phyloP scores from a whole-genome alignment of 768 basidiomycete species.

The Naganishia vaughanmartiniae region DNA sequence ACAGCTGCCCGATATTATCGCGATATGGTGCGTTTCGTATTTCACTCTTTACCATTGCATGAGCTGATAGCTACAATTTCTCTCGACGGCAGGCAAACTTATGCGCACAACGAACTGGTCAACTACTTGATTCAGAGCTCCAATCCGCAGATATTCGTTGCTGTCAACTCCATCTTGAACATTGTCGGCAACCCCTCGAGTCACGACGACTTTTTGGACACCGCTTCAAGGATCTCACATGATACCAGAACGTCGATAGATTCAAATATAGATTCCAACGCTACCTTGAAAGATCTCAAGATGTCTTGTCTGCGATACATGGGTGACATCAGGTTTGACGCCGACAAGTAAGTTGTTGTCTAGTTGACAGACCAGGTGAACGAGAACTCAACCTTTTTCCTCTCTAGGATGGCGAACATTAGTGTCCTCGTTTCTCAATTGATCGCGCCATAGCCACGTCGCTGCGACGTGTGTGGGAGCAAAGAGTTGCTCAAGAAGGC shows the following conservation, averaged over 20 bases:
- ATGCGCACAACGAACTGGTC: conserved; percentile 18
- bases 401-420: conserved; percentile 11
- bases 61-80: background rate
- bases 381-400: background rate
- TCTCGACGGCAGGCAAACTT: conserved; percentile 22
- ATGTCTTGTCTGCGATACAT: conserved; percentile 20
- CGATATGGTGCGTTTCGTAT: conserved; percentile 6
- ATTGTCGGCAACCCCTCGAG: conserved; percentile 7
- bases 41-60: background rate
- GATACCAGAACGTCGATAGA: conserved; percentile 15
- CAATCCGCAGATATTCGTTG: conserved; percentile 14
- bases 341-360: conserved; percentile 2
- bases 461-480: background rate
- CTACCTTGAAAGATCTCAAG: conserved; percentile 6
- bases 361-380: background rate
- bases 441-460: conserved; percentile 8
- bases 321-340: conserved; percentile 9
- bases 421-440: conserved; percentile 11
- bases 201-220: conserved; percentile 2
- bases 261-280: conserved; percentile 1
- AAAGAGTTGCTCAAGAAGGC: too few species aligned
- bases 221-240: conserved; percentile 13
- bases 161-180: conserved; percentile 4
- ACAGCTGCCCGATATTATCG: conserved; percentile 20
- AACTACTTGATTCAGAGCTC: conserved; percentile 13